Evolutionary conservation across 106 monocot species (phyloP), one percentile per base, ranked within the genome.

Genomic region (Hemerocallis citrina): DNA sequence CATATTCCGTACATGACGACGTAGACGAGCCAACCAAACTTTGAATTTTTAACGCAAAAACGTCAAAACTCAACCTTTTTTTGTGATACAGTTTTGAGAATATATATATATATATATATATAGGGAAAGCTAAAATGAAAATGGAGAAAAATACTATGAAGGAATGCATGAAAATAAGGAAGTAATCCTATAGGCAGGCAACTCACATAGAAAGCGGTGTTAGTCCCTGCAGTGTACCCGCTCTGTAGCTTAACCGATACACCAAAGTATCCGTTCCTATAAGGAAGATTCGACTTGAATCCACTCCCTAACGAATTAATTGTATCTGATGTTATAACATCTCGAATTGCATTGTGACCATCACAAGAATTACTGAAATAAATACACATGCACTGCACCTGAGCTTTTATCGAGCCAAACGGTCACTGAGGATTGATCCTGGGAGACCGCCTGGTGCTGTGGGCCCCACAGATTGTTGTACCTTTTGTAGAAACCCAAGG

Each of bases 201-300:
- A 62, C 83, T 74, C 34, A 89, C 88, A 46, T 85, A 89, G 66
- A 89, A 75, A 21, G 81, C 81, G 5, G 85, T 81, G 40, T 75
- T 89, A 45, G 72, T 72, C 22, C 89, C 89, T 23, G 89, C 89
- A n/a, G 89, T 89, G 75, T 89, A 85, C 11, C 89, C 89, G 2
- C 32, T 13, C 23, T 89, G 89, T 14, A 89, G 85, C 60, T 78
- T 81, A 61, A 89, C 72, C 1, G 85, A 89, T 0, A 68, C 70
- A 0, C 81, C 77, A 15, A 89, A 89, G 49, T 89, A 89, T 0
- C 89, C 89, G 9, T 58, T 81, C 0, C 77, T 37, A 47, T 63
- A 89, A 0, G 89, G 69, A 9, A 69, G 49, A 2, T 15, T 77
- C 40, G 89, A 89, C 65, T 84, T 89, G 74, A 80, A 87, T 17